Conservation (phyloP, 2,329 filamentous ascomycete species). For the Balansia obtecta region DNA sequence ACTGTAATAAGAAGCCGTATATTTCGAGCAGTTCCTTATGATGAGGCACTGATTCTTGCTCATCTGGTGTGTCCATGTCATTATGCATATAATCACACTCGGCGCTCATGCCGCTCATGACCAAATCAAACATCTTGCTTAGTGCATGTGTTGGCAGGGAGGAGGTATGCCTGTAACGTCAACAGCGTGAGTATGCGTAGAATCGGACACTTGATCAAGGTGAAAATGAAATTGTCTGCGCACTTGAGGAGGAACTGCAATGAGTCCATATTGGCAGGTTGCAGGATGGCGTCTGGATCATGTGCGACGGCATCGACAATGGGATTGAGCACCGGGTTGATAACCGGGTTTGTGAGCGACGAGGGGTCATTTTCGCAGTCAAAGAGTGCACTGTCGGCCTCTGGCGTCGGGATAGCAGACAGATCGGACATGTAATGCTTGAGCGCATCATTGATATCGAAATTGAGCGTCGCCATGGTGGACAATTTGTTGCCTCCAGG, state of each 20-base stretch:
- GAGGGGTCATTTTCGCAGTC: constrained; percentile 93
- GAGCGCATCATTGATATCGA: constrained; percentile 93
- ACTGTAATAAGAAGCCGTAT: constrained; percentile 87
- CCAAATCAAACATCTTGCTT: constrained; percentile 84
- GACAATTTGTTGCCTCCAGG: constrained; percentile 15
- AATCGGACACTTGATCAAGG: neutral
- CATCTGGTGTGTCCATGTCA: constrained; percentile 75
- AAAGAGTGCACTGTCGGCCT: constrained; percentile 70
- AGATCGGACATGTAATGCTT: constrained; percentile 97
- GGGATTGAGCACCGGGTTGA: constrained; percentile 79
- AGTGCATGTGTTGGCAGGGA: constrained; percentile 69
- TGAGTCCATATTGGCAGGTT: constrained; percentile 74
- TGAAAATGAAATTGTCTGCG: constrained; percentile 23
- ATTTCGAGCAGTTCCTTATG: constrained; percentile 90
- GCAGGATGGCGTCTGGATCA: constrained; percentile 77
- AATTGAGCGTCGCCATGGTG: constrained; percentile 63
- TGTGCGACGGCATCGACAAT: constrained; percentile 89
- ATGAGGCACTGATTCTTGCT: constrained; percentile 73
- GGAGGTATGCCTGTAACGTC: constrained; percentile 65
- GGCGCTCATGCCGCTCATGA: constrained; percentile 73
- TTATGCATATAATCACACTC: constrained; percentile 77
- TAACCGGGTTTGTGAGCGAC: constrained; percentile 60
- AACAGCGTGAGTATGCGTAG: constrained; percentile 19
- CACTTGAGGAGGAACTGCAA: constrained; percentile 95
- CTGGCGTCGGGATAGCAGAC: constrained; percentile 65